phyloP scores from a whole-genome alignment of 2,329 filamentous ascomycete species.

The Aspergillus candidus region DNA sequence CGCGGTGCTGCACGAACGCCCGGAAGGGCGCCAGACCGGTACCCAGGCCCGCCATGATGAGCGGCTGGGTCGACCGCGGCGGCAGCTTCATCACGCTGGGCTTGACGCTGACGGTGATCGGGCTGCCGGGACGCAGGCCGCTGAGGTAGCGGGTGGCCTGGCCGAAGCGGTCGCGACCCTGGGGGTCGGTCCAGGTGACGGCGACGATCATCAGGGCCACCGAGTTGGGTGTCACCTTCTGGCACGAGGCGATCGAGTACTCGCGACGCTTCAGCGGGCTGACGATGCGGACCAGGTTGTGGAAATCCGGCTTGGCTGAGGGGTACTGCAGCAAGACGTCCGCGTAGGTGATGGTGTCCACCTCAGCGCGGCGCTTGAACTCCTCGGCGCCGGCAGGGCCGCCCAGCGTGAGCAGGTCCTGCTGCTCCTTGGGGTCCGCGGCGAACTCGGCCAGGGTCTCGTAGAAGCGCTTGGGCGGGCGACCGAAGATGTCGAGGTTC shows the following conservation, averaged over 20 bases:
- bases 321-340: slow-evolving; percentile 85
- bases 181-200: slow-evolving; percentile 87
- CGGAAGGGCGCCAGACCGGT: slow-evolving; percentile 98
- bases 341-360: slow-evolving; percentile 85
- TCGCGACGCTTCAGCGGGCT: slow-evolving; percentile 90
- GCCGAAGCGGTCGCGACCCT: slow-evolving; percentile 81
- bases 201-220: slow-evolving; percentile 96
- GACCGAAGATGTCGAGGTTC: slow-evolving; percentile 94
- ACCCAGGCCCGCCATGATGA: slow-evolving; percentile 99
- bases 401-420: slow-evolving; percentile 68
- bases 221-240: slow-evolving; percentile 84
- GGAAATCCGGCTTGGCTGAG: slow-evolving; percentile 81
- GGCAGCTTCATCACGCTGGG: slow-evolving; percentile 99
- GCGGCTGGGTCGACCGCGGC: slow-evolving; percentile 73
- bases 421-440: slow-evolving; percentile 73
- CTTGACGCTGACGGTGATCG: slow-evolving; percentile 90
- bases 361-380: slow-evolving; percentile 86
- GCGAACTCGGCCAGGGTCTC: slow-evolving; percentile 84
- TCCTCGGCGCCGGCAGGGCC: slow-evolving; percentile 75
- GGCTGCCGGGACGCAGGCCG: slow-evolving; percentile 64
- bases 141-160: slow-evolving; percentile 90
- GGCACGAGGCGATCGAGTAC: slow-evolving; percentile 97
- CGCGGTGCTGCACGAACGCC: slow-evolving; percentile 95
- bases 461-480: slow-evolving; percentile 96
- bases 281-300: slow-evolving; percentile 82